phyloP scores from a whole-genome alignment of 768 basidiomycete species.

The Mycena leptocephala region DNA sequence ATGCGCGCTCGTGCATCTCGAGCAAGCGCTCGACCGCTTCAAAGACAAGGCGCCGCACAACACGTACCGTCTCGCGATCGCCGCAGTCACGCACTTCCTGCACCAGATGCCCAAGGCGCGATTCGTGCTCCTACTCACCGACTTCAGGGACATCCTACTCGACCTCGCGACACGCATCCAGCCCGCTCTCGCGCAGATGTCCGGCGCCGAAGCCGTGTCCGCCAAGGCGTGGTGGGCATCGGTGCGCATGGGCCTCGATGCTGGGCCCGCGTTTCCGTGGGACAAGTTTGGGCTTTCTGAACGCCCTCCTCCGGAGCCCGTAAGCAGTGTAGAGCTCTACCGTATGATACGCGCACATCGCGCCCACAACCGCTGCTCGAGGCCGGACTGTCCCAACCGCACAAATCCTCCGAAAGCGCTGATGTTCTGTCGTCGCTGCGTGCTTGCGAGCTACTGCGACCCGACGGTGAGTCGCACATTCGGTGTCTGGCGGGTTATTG shows the following conservation, averaged over 20 bases:
- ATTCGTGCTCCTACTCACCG: slow-evolving; percentile 10
- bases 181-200: slow-evolving; percentile 14
- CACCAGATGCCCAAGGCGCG: background rate
- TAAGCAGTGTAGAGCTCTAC: background rate
- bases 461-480: background rate
- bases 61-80: slow-evolving; percentile 21
- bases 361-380: background rate
- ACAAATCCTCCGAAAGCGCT: background rate
- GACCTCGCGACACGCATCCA: background rate
- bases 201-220: slow-evolving; percentile 15
- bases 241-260: background rate
- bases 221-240: slow-evolving; percentile 10
- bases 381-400: background rate
- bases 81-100: slow-evolving; percentile 15
- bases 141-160: slow-evolving; percentile 3
- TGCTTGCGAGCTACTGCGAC: slow-evolving; percentile 13
- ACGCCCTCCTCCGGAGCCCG: background rate
- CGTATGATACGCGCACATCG: background rate
- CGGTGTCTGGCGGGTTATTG: too few species aligned
- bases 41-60: background rate
- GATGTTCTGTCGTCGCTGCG: slow-evolving; percentile 18
- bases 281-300: background rate
- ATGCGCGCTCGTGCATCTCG: slow-evolving; percentile 19
- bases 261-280: slow-evolving; percentile 7
- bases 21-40: slow-evolving; percentile 16